Evolutionary conservation across 2,329 filamentous ascomycete species (phyloP), one percentile per base, ranked within the genome.

Genomic region (Fulvia fulva): DNA sequence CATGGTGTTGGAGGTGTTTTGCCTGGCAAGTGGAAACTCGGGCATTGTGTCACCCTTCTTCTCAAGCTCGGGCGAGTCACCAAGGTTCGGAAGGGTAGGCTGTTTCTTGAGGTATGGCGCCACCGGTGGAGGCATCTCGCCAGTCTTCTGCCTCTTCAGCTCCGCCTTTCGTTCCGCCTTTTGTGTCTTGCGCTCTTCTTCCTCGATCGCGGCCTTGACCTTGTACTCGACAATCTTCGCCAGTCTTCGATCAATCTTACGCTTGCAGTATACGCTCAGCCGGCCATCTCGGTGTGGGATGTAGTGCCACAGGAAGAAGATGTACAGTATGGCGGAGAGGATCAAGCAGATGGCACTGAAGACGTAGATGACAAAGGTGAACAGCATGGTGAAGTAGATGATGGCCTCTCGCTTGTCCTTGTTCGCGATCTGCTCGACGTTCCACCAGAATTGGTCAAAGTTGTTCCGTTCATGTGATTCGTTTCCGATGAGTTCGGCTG

Each of bases 221-320:
- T 94, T 97, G 68, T 80, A 83, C 55, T 86, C 86, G 3, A 97
- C 92, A 64, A 97, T 94, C 65, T 86, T 86, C 70, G 88, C 88
- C 65, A 99, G 81, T 65, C 91, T 82, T 68, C 85, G 87, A 75
- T 96, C 95, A 72, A 96, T 87, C 78, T 97, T 97, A 47, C 91
- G 87, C 61, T 90, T 88, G 72, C 94, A 97, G 76, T 96, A 99
- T 25, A 87, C 86, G 5, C 85, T 85, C 28, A 99, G 80, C 7
- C 89, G 87, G 5, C 91, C 90, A 69, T 97, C 91, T 11, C 85
- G 80, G 34, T 83, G 83, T 1, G 92, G 91, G 61, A 99, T 93
- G 75, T 93, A 94, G 74, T 94, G 89, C 83, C 89, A 96, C 5
- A 99, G 81, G 74, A 96, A 99, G 68, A 90, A 84, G 37, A 96